These are phyloP conservation scores for Punctularia strigosozonata DNA, from an alignment of 768 basidiomycete species.

Conservation along the genomic window DNA sequence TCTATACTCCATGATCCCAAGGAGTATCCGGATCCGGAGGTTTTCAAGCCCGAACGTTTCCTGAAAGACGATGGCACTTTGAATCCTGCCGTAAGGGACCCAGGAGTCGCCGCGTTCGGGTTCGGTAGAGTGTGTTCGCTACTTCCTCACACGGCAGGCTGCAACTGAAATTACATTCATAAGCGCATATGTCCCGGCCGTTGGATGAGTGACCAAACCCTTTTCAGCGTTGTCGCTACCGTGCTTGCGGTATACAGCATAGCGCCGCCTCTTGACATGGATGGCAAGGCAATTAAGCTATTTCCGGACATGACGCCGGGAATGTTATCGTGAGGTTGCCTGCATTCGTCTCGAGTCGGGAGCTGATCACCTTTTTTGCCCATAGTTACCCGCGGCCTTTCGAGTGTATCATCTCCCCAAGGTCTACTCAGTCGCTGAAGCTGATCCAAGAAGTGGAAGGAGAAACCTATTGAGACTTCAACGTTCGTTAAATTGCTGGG, in stretches of 20 bases:
- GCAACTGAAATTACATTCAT: too few relatives aligned
- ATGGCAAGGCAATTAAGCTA: background rate
- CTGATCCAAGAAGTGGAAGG: too few relatives aligned
- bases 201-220: background rate
- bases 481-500: too few relatives aligned
- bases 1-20: slow-evolving; percentile 39
- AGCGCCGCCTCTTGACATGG: background rate
- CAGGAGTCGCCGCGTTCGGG: background rate
- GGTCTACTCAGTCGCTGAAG: too few relatives aligned
- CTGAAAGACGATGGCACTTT: background rate
- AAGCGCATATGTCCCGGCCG: background rate
- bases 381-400: too few relatives aligned
- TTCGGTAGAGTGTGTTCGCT: background rate
- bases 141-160: too few relatives aligned
- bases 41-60: slow-evolving; percentile 28
- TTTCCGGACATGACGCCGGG: background rate
- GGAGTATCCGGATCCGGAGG: slow-evolving; percentile 34
- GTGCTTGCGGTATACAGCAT: background rate
- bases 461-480: too few relatives aligned
- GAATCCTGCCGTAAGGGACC: background rate
- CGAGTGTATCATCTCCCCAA: too few relatives aligned
- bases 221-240: background rate
- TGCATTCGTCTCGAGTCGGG: too few relatives aligned
- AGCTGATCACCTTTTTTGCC: too few relatives aligned
- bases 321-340: background rate